phyloP scores from a whole-genome alignment of 805 yeast genomes.

The Myxozyma neotropica region DNA sequence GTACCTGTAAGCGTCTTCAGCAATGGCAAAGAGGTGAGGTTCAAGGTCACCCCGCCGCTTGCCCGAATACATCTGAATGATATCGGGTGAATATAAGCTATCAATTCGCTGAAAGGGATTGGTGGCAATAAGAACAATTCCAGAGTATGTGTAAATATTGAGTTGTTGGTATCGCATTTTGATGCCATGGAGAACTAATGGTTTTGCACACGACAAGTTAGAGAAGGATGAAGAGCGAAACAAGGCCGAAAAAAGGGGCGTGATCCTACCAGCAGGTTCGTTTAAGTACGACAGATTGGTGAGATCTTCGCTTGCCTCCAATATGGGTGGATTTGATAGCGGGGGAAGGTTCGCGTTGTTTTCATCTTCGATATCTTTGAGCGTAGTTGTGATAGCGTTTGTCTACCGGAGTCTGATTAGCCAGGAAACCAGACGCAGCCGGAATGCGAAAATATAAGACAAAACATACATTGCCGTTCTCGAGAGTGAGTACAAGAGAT shows the following conservation, averaged over 20 bases:
- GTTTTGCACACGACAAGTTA: no score
- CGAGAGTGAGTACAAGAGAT: slow-evolving; percentile 55
- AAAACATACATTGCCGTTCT: slow-evolving; percentile 46
- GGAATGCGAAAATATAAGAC: neutral
- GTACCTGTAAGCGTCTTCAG: slow-evolving; percentile 82
- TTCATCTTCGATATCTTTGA: slow-evolving; percentile 33
- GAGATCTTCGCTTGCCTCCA: slow-evolving; percentile 92
- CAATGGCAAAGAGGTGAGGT: slow-evolving; percentile 96
- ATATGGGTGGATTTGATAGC: slow-evolving; percentile 84
- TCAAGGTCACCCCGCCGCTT: slow-evolving; percentile 92
- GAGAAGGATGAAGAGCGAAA: neutral
- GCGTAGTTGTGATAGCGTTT: slow-evolving; percentile 30
- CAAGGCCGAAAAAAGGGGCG: neutral
- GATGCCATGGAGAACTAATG: slow-evolving; percentile 80
- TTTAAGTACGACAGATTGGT: slow-evolving; percentile 89
- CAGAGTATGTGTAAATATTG: slow-evolving; percentile 92
- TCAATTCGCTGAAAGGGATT: slow-evolving; percentile 94
- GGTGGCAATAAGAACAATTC: slow-evolving; percentile 93
- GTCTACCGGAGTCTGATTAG: slow-evolving; percentile 25
- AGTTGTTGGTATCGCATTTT: slow-evolving; percentile 84
- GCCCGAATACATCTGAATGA: slow-evolving; percentile 93
- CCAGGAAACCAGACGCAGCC: neutral
- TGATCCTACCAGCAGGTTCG: slow-evolving; percentile 69
- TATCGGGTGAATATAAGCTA: slow-evolving; percentile 85
- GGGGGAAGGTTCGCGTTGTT: slow-evolving; percentile 67